Conservation (phyloP, 1,284 basidiomycete genomes). For the Cutaneotrichosporon sp. region DNA sequence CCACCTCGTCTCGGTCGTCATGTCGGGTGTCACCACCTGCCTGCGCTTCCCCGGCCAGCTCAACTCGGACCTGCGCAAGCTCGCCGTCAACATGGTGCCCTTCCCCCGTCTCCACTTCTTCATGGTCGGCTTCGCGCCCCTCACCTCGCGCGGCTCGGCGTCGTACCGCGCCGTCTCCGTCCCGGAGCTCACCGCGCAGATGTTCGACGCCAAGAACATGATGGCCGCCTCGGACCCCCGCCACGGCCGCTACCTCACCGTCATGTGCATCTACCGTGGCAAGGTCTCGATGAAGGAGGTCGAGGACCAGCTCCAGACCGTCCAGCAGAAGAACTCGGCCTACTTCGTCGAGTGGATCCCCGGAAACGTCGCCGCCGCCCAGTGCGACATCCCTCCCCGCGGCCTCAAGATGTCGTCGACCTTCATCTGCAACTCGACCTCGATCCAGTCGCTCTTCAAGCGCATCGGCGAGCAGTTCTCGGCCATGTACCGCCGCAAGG, state of each 20-base stretch:
- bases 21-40: conserved; percentile 70
- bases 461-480: conserved; percentile 97
- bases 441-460: conserved; percentile 97
- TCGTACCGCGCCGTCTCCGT: conserved; percentile 94
- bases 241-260: conserved; percentile 72
- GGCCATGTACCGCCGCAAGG: conserved; percentile 98
- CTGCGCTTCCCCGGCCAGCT: conserved; percentile 91
- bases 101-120: conserved; percentile 99
- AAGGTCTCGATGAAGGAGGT: conserved; percentile 99
- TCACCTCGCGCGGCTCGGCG: conserved; percentile 89
- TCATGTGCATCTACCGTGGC: conserved; percentile 97
- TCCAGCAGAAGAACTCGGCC: conserved; percentile 94
- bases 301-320: conserved; percentile 96
- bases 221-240: conserved; percentile 84
- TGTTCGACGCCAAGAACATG: conserved; percentile 99
- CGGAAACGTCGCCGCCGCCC: conserved; percentile 94
- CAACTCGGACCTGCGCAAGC: conserved; percentile 95
- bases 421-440: conserved; percentile 96
- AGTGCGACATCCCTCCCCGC: conserved; percentile 87
- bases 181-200: conserved; percentile 93
- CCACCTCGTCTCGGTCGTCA: conserved; percentile 95
- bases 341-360: conserved; percentile 99
- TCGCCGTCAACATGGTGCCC: conserved; percentile 99
- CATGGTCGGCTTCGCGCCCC: conserved; percentile 94
- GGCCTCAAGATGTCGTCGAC: conserved; percentile 95